A percentile compares a stretch with the other conserved stretches of the same genome.
Conservation (phyloP, 2,329 filamentous ascomycete genomes). For the Aureobasidium uvarum region DNA sequence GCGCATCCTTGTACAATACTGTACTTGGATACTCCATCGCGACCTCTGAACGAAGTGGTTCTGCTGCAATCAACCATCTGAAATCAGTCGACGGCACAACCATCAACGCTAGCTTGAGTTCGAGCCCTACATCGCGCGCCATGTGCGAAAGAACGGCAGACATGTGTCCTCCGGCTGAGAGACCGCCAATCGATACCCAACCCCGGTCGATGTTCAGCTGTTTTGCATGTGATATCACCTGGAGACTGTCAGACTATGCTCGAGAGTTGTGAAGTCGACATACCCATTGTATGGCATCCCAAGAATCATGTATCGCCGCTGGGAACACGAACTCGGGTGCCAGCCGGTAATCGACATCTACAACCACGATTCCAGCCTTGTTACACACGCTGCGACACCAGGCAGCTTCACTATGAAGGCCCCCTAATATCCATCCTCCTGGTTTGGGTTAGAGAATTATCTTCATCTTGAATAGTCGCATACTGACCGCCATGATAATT, state of each 20-base stretch:
- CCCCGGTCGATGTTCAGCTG: background rate
- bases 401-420: conserved; percentile 45
- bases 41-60: background rate
- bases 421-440: conserved; percentile 48
- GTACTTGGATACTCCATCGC: background rate
- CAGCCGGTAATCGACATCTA: conserved; percentile 54
- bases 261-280: conserved; percentile 45
- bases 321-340: conserved; percentile 55
- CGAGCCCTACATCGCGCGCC: conserved; percentile 40
- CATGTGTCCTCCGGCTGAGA: conserved; percentile 54
- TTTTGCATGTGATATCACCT: background rate
- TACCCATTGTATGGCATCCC: conserved; percentile 49
- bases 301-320: conserved; percentile 49
- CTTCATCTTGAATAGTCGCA: background rate
- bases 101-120: conserved; percentile 26
- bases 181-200: conserved; percentile 44
- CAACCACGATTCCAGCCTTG: conserved; percentile 44
- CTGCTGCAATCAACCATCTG: conserved; percentile 3
- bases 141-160: conserved; percentile 49
- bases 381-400: conserved; percentile 44
- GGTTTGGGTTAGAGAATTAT: background rate
- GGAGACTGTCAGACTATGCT: background rate
- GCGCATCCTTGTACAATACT: conserved; percentile 3
- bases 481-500: conserved; percentile 38
- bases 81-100: conserved; percentile 6